These are phyloP conservation scores for Sporobolomyces roseus DNA, from an alignment of 768 basidiomycete species.

Conservation along the genomic window DNA sequence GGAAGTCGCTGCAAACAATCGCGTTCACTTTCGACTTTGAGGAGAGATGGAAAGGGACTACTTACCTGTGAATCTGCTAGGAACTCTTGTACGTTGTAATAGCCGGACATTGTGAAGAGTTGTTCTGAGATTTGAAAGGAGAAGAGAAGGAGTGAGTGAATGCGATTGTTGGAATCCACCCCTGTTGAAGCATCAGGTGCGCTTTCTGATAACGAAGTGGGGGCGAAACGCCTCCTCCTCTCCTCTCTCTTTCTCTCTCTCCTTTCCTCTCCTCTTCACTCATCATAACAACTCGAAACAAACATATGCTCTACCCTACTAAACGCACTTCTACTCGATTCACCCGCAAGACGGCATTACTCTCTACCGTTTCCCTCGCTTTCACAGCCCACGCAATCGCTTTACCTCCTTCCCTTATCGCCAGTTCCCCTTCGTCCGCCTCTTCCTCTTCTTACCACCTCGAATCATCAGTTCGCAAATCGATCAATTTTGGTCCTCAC, in stretches of 20 bases:
- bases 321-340: not conserved
- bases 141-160: not conserved
- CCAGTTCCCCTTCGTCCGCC: not conserved
- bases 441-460: not conserved
- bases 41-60: not conserved
- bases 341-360: slow-evolving; percentile 15
- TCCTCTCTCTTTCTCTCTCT: not conserved
- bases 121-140: too few relatives aligned
- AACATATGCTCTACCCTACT: slow-evolving; percentile 1
- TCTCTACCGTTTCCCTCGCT: slow-evolving; percentile 19
- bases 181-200: too few relatives aligned
- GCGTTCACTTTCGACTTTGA: too few relatives aligned
- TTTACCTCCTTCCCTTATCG: slow-evolving; percentile 11
- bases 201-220: not conserved
- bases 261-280: not conserved
- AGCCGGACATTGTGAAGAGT: slow-evolving; percentile 10
- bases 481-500: slow-evolving; percentile 79
- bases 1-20: slow-evolving; percentile 28
- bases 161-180: not conserved
- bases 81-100: slow-evolving; percentile 37
- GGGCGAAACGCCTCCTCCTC: not conserved
- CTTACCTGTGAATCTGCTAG: slow-evolving; percentile 40
- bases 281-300: too few relatives aligned
- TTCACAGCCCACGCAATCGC: not conserved
- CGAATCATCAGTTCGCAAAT: slow-evolving; percentile 60